Percentiles rank a stretch among this genome's conserved stretches.
Conservation (phyloP, 1,284 basidiomycete genomes). For the Gymnopus androsaceus region DNA sequence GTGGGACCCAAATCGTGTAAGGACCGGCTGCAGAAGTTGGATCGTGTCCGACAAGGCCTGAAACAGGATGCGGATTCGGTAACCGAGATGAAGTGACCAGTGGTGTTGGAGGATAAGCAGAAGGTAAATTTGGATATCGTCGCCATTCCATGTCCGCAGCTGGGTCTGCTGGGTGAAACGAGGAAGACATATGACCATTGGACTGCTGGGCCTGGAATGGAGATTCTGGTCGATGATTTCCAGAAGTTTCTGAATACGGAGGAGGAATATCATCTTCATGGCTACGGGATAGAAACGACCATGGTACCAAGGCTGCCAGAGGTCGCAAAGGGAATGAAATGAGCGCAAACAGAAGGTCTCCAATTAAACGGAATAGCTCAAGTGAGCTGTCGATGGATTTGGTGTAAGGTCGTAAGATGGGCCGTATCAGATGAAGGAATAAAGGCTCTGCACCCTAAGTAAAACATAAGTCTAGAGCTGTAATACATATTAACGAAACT, state of each 20-base stretch:
- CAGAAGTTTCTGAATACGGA: conserved; percentile 5
- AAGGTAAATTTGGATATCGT: conserved; percentile 28
- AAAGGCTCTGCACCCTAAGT: conserved; percentile 64
- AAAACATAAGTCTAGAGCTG: background rate
- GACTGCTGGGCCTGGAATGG: background rate
- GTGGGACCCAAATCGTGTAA: conserved; percentile 19
- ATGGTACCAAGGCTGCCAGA: conserved; percentile 2
- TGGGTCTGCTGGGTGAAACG: conserved; percentile 15
- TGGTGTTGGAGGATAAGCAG: conserved; percentile 28
- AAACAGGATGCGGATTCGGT: conserved; percentile 15
- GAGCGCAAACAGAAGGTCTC: conserved; percentile 64
- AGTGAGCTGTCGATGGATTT: conserved; percentile 12
- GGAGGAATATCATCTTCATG: conserved; percentile 7
- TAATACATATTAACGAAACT: conserved; percentile 3
- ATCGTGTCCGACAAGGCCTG: conserved; percentile 6
- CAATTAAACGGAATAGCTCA: conserved; percentile 13
- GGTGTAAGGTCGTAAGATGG: conserved; percentile 17
- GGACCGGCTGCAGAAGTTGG: background rate
- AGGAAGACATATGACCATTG: background rate
- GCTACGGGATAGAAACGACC: conserved; percentile 31
- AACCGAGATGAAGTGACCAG: conserved; percentile 19
- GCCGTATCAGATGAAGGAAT: conserved; percentile 17
- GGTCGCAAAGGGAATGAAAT: conserved; percentile 67
- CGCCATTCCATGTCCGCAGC: conserved; percentile 25
- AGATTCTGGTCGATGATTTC: background rate